Base-by-base conservation (phyloP, 1,139 yeast genomes). In the Suhomyces taliae region DNA sequence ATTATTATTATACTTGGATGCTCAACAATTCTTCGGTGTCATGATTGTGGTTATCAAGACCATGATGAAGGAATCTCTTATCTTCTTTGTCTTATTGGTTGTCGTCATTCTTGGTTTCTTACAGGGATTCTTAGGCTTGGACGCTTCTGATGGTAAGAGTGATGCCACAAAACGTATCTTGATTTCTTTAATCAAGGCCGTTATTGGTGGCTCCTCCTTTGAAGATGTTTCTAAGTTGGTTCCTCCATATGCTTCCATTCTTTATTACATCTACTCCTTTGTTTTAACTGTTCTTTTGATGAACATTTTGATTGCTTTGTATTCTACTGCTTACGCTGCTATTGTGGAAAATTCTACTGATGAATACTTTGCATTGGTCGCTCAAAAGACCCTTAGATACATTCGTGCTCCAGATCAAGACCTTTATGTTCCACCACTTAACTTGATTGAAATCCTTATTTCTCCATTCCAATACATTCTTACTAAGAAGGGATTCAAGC, bases 391-490 rank as follows among this genome's bases (percentile, higher is more conserved):
- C 0, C 76, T 90, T 55, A 76, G 91, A 51, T 90, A 87, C 60
- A 82, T 89, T 45, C 78, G 97, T 55, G 96, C 96, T 0, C 97
- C 96, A 0, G 97, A 90, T 67, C 85, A 83, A 49, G 84, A 87
- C 58, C 87, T 89, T 39, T 90, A 83, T 61, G 91, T 89, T 31
- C 95, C 97, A 6, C 97, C 97, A 7, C 75, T 89, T 52, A 90
- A 90, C 61, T 64, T 90, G 55, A 67, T 90, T 50, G 97, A 90
- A 62, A 43, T 84, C 3, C 42, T 76, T 3, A 61, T 85, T 10
- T 46, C 57, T 35, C 79, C 79, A 8, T 45, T 73, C 3, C 44
- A 65, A 61, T 58, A 70, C 63, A 27, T 71, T 9, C 34, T 67
- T 14, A 57, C 67, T 29, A 56, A 50, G 27, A 56, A 53, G 8